Base-by-base conservation (phyloP, 108 stramenopile species). In the Cyclotella choctawhatcheeana region DNA sequence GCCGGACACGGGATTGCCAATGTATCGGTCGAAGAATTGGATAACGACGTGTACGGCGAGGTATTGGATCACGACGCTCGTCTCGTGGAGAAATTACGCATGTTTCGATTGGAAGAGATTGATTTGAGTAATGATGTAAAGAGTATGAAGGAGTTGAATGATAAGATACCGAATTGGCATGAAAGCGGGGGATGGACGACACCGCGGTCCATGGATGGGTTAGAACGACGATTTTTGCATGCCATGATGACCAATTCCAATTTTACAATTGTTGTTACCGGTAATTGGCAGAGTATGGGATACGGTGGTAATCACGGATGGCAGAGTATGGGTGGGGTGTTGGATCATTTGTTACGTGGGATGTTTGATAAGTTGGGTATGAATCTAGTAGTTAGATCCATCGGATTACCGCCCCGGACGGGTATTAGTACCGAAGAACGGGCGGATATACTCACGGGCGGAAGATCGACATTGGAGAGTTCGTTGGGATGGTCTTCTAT, bases 161-260 rank as follows among this genome's bases (percentile, higher is more conserved):
- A 35, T 33, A 34, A 13, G 12, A 58, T 78, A 69, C 69, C 80
- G 44, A 51, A 31, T 56, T 62, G 82, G 85, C 21, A 55, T 70
- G 76, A 26, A 3, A 84, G 79, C 24, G 88, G 89, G 25, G 93
- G 89, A 59, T 94, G 93, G 93, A 90, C 89, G 7, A 92, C 93
- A 13, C 59, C 74, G 24, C 81, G 88, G 26, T 82, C 82, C 20
- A 74, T 86, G 35, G 68, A 86, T 32, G 93, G 93, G 44, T 69
- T 94, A 51, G 82, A 86, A 51, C 81, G 88, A 24, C 80, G 92
- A 32, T 74, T 95, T 18, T 67, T 91, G 30, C 94, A 95, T 80
- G 89, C 94, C 44, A 88, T 95, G 83, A 88, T 93, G 86, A 92
- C 92, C 61, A 83, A 87, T 51, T 87, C 87, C 61, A 81, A 72